phyloP scores from a whole-genome alignment of 106 monocot species.

The Dendrobium huoshanense region DNA sequence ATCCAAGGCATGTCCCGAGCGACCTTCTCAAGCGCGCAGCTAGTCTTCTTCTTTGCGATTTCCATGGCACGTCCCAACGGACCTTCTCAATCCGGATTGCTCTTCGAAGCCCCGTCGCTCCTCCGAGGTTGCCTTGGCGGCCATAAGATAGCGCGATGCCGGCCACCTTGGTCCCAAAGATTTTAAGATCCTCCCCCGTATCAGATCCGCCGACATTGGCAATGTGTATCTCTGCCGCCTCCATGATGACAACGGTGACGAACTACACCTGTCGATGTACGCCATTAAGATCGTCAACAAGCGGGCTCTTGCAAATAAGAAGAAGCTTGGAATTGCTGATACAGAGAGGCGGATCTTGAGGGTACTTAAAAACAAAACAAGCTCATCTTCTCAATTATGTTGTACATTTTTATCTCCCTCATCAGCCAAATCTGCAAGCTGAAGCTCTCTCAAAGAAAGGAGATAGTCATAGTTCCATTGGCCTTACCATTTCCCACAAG shows the following conservation, averaged over 20 bases:
- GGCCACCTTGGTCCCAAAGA: conserved; percentile 39
- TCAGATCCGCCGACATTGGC: conserved; percentile 77
- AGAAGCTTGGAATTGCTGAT: conserved; percentile 64
- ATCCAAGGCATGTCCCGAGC: too few relatives aligned
- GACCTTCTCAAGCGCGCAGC: too few relatives aligned
- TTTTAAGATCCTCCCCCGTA: conserved; percentile 62
- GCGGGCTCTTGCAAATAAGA: conserved; percentile 49
- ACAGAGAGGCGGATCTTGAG: conserved; percentile 59
- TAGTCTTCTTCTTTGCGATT: too few relatives aligned
- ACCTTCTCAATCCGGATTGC: too few relatives aligned
- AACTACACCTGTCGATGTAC: conserved; percentile 20
- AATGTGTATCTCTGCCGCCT: conserved; percentile 79
- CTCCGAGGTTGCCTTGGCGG: conserved; percentile 14
- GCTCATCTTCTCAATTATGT: too few relatives aligned
- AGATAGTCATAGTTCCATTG: too few relatives aligned
- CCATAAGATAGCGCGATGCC: conserved; percentile 2
- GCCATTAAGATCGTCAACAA: conserved; percentile 94
- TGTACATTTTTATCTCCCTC: too few relatives aligned
- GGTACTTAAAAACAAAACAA: too few relatives aligned
- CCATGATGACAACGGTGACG: conserved; percentile 6
- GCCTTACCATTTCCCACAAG: too few relatives aligned
- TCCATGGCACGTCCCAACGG: too few relatives aligned
- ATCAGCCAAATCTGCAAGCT: too few relatives aligned
- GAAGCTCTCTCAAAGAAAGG: too few relatives aligned
- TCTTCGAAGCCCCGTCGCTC: conserved; percentile 23